Percentiles rank a stretch among this genome's conserved stretches.
Evolutionary conservation across 345 rosid genomes (phyloP).

Genomic region (Ceriops decandra): DNA sequence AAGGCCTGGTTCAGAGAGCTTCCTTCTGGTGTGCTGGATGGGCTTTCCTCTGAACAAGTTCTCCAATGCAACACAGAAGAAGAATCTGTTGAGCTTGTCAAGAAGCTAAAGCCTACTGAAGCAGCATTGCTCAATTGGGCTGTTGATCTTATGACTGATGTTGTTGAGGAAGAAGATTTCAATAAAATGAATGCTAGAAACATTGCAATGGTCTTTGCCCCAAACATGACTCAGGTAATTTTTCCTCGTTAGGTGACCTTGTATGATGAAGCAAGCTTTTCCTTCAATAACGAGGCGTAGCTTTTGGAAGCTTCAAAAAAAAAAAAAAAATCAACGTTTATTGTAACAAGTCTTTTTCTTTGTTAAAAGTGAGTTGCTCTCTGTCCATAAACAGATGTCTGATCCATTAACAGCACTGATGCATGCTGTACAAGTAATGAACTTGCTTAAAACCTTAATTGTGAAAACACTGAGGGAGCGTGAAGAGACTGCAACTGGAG

Average conservation of each 20-base stretch:
- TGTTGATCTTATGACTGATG: constrained; percentile 90
- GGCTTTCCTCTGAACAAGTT: constrained; percentile 91
- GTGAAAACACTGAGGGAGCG: constrained; percentile 57
- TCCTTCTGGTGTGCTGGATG: constrained; percentile 91
- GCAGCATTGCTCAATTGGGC: constrained; percentile 89
- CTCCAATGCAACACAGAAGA: constrained; percentile 82
- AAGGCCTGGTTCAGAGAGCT: constrained; percentile 99
- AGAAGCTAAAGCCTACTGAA: constrained; percentile 84
- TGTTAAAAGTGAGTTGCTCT: not conserved
- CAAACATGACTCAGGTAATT: constrained; percentile 91
- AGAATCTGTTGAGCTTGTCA: constrained; percentile 61
- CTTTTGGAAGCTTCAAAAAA: too few relatives aligned
- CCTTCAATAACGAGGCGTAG: constrained; percentile 1
- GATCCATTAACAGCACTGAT: constrained; percentile 91
- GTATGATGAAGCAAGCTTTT: not conserved
- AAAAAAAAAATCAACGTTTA: too few relatives aligned
- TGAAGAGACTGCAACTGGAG: constrained; percentile 58
- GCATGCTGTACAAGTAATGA: constrained; percentile 99
- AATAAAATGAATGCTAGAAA: constrained; percentile 96
- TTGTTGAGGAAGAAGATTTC: constrained; percentile 81
- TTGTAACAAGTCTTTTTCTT: not conserved
- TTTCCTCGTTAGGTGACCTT: not conserved
- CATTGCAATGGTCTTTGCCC: constrained; percentile 93
- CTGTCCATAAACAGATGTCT: constrained; percentile 53
- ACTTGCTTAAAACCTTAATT: constrained; percentile 83